phyloP scores from a whole-genome alignment of 1,139 yeast genomes.

The Geotrichum aggregatum region DNA sequence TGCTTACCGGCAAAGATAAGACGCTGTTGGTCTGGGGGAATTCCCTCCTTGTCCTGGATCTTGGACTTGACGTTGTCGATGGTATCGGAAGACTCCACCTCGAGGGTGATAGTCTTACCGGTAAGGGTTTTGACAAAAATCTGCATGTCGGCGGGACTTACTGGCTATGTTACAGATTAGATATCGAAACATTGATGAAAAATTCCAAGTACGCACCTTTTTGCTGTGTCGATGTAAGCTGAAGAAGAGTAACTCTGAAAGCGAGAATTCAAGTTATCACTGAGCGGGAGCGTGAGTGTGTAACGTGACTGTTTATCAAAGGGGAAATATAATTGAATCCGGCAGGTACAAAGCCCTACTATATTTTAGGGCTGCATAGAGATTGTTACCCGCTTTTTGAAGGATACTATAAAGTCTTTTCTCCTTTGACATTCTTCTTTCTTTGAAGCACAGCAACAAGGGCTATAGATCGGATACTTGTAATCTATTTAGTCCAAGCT shows the following conservation, averaged over 20 bases:
- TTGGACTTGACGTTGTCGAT: constrained; percentile 98
- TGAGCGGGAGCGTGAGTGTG: neutral
- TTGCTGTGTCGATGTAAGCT: constrained; percentile 19
- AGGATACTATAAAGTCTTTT: neutral
- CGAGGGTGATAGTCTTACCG: constrained; percentile 98
- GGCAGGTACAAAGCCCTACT: neutral
- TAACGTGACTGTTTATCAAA: constrained; percentile 1
- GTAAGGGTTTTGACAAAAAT: constrained; percentile 98
- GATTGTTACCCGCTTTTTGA: neutral
- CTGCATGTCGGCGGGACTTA: constrained; percentile 57
- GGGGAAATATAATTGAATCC: neutral
- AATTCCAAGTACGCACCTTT: constrained; percentile 23
- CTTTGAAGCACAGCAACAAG: neutral
- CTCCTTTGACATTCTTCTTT: neutral
- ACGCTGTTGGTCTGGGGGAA: constrained; percentile 99
- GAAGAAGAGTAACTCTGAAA: neutral
- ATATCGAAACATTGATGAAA: neutral
- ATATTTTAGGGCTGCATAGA: neutral
- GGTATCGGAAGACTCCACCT: constrained; percentile 98
- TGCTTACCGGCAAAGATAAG: constrained; percentile 99
- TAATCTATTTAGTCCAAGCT: constrained; percentile 15
- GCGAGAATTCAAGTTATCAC: constrained; percentile 27
- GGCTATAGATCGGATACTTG: too few species aligned
- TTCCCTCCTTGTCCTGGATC: constrained; percentile 99
- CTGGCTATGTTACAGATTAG: constrained; percentile 10